A percentile compares a stretch with the other conserved stretches of the same genome.
Conservation (phyloP, 805 yeast genomes). For the Candida alai region DNA sequence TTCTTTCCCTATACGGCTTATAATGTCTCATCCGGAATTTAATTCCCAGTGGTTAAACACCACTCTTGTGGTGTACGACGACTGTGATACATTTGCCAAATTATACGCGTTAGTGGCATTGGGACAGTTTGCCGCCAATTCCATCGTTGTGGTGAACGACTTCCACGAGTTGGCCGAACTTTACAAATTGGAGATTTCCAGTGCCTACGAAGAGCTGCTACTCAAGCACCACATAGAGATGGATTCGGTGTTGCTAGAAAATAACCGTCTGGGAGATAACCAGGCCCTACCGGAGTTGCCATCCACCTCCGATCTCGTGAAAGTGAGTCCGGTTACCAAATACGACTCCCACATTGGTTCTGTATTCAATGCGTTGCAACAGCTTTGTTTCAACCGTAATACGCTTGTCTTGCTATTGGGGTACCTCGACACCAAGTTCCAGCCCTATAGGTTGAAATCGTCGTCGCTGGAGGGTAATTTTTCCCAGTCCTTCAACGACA, state of each 20-base stretch:
- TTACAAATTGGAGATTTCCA: constrained; percentile 30
- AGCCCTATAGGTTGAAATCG: constrained; percentile 7
- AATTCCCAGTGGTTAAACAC: constrained; percentile 17
- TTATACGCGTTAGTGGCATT: constrained; percentile 19
- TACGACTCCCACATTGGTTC: constrained; percentile 27
- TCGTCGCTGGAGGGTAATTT: constrained; percentile 3
- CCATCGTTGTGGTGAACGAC: constrained; percentile 24
- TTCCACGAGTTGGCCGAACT: constrained; percentile 35
- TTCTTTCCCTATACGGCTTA: constrained; percentile 25
- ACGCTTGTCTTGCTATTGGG: constrained; percentile 30
- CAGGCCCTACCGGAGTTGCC: constrained; percentile 27
- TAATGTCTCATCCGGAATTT: constrained; percentile 19
- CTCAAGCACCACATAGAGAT: constrained; percentile 29
- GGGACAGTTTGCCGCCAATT: constrained; percentile 13
- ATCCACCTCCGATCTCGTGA: constrained; percentile 20
- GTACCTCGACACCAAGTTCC: constrained; percentile 26
- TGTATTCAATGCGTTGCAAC: constrained; percentile 23
- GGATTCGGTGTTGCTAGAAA: constrained; percentile 18
- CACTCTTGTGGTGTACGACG: constrained; percentile 10
- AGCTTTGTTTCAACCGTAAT: constrained; percentile 18
- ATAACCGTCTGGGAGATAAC: constrained; percentile 20
- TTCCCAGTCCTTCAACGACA: constrained; percentile 7
- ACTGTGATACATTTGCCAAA: constrained; percentile 25
- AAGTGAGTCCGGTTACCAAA: constrained; percentile 28
- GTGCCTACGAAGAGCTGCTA: constrained; percentile 30